Conservation (phyloP, 768 basidiomycete species). For the Gymnopilus dilepis region DNA sequence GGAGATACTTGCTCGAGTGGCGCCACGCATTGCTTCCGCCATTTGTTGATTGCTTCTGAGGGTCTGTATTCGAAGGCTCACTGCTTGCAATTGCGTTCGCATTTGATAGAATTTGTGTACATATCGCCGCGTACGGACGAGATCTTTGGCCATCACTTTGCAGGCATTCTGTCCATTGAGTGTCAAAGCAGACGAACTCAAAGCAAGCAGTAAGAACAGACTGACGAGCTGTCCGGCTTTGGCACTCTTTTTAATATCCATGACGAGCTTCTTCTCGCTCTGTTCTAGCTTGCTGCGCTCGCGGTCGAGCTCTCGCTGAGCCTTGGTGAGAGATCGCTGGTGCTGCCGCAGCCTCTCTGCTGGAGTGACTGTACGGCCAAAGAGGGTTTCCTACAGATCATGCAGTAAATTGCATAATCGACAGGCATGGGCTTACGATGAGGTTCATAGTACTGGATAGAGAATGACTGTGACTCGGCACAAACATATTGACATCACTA, state of each 20-base stretch:
- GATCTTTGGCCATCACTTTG: constrained; percentile 99
- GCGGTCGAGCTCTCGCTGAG: constrained; percentile 96
- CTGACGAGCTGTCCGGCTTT: constrained; percentile 93
- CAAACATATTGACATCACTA: neutral
- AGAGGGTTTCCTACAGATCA: constrained; percentile 89
- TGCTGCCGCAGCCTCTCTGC: constrained; percentile 97
- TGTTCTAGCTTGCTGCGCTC: constrained; percentile 94
- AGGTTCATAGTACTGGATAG: constrained; percentile 67
- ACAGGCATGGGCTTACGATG: constrained; percentile 53
- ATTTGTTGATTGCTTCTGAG: constrained; percentile 97
- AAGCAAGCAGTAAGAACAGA: constrained; percentile 6
- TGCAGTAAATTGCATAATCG: neutral
- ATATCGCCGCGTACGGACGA: constrained; percentile 94
- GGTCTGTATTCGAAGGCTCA: constrained; percentile 93
- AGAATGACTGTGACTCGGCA: constrained; percentile 4
- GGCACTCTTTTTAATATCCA: constrained; percentile 96
- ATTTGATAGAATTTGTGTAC: constrained; percentile 99
- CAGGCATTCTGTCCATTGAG: constrained; percentile 79
- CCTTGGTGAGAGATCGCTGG: constrained; percentile 94
- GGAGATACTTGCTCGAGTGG: constrained; percentile 79
- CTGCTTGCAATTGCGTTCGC: constrained; percentile 97
- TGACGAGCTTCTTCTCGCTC: constrained; percentile 95
- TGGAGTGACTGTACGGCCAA: constrained; percentile 93
- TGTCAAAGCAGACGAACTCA: constrained; percentile 7
- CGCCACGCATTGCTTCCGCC: constrained; percentile 99